These are phyloP conservation scores for Trametes meyenii DNA, from an alignment of 768 basidiomycete species.

Conservation along the genomic window DNA sequence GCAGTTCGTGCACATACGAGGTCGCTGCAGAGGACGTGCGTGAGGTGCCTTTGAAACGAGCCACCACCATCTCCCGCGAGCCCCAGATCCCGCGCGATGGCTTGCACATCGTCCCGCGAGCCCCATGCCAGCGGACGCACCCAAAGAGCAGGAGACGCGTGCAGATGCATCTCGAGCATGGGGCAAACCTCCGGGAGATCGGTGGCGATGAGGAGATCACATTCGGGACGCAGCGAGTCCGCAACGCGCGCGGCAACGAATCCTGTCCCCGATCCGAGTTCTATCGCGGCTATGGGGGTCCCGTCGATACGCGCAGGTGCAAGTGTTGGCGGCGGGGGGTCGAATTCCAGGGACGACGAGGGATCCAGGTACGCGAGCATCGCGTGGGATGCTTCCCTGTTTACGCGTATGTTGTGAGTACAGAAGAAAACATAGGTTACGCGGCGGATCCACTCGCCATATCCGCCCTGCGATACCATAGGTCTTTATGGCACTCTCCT, in stretches of 20 bases:
- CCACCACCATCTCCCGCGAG: neutral
- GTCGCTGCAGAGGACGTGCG: conserved; percentile 83
- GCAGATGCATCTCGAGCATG: conserved; percentile 48
- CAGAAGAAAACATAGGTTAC: neutral
- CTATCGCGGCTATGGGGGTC: conserved; percentile 49
- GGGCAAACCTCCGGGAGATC: conserved; percentile 78
- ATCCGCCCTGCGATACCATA: conserved; percentile 88
- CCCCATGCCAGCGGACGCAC: conserved; percentile 79
- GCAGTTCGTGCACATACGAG: conserved; percentile 52
- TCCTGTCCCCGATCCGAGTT: conserved; percentile 82
- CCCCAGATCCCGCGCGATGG: conserved; percentile 44
- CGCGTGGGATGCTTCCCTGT: conserved; percentile 34
- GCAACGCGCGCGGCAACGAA: conserved; percentile 56
- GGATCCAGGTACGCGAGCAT: conserved; percentile 28
- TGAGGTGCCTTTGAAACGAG: conserved; percentile 35
- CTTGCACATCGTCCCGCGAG: conserved; percentile 43
- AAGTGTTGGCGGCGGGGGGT: conserved; percentile 43
- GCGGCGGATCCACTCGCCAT: conserved; percentile 50
- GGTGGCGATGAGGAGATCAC: conserved; percentile 52
- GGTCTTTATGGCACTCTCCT: conserved; percentile 60
- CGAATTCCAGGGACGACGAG: conserved; percentile 20
- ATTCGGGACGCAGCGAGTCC: conserved; percentile 38
- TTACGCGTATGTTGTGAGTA: neutral
- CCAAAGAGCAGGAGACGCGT: conserved; percentile 30
- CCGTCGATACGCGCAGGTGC: neutral